phyloP scores from a whole-genome alignment of 257 asterid species.

The Leonotis leonurus region DNA sequence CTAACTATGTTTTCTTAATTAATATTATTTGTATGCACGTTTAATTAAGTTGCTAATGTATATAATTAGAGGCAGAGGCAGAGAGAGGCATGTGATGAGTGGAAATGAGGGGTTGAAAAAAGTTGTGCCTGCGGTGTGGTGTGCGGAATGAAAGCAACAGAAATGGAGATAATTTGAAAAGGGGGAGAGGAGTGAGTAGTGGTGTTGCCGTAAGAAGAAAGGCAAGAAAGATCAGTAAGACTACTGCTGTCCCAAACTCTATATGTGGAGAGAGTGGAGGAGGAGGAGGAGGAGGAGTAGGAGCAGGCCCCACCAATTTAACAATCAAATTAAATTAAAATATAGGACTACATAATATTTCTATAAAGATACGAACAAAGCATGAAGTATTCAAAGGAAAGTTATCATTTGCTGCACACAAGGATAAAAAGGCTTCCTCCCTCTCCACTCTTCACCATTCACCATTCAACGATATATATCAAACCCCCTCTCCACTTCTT shows the following conservation, averaged over 20 bases:
- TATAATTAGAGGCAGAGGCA: no score
- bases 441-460: constrained; percentile 26
- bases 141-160: constrained; percentile 14
- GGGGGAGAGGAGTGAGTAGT: constrained; percentile 29
- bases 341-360: no score
- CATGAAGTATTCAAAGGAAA: constrained; percentile 21
- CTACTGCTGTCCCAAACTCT: constrained; percentile 26
- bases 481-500: constrained; percentile 12
- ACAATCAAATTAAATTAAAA: not conserved
- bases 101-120: no score
- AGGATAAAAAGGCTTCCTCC: constrained; percentile 37
- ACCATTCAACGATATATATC: no score
- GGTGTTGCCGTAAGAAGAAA: constrained; percentile 50
- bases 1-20: no score
- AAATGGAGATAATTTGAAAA: no score
- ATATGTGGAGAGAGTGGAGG: constrained; percentile 6
- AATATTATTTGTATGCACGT: no score
- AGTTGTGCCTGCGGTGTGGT: no score
- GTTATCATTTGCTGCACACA: constrained; percentile 12
- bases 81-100: no score
- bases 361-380: constrained; percentile 31
- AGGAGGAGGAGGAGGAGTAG: no score
- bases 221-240: constrained; percentile 36
- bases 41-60: no score
- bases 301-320: not conserved